phyloP scores from a whole-genome alignment of 148 eudicot genomes.

The Rhododendron vialii region DNA sequence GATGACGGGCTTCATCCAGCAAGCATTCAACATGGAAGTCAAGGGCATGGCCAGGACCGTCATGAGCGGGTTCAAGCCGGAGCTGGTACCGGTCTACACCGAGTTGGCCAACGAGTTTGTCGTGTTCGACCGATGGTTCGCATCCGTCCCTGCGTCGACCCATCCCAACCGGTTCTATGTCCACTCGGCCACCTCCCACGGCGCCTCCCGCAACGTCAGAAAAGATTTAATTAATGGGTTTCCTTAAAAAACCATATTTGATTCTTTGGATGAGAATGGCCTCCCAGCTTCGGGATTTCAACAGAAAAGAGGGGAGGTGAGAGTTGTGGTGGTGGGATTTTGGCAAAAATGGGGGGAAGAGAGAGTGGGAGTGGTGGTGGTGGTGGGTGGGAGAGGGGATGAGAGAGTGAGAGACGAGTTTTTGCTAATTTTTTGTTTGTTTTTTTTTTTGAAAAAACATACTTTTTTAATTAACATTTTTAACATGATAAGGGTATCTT shows the following conservation, averaged over 20 bases:
- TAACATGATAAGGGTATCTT: no score
- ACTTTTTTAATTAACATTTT: no score
- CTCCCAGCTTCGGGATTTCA: slow-evolving; percentile 62
- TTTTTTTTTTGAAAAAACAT: no score
- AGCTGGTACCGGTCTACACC: slow-evolving; percentile 55
- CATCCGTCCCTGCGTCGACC: slow-evolving; percentile 95
- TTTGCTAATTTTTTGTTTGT: no score
- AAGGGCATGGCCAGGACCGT: slow-evolving; percentile 48
- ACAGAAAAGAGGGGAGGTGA: no score
- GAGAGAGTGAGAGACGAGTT: no score
- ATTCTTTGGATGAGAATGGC: slow-evolving; percentile 79
- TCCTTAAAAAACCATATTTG: slow-evolving; percentile 84
- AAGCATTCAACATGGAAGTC: slow-evolving; percentile 50
- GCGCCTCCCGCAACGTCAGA: slow-evolving; percentile 77
- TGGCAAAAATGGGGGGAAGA: no score
- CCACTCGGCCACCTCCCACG: slow-evolving; percentile 91
- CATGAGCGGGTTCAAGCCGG: slow-evolving; percentile 86
- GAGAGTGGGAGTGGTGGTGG: no score
- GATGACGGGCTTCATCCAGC: slow-evolving; percentile 89
- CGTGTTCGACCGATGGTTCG: slow-evolving; percentile 89
- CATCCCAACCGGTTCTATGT: slow-evolving; percentile 94
- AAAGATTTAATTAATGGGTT: slow-evolving; percentile 78
- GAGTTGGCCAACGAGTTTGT: slow-evolving; percentile 80
- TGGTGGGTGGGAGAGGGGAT: no score
- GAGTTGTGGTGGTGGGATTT: no score